A percentile compares a stretch with the other conserved stretches of the same genome.
These are phyloP conservation scores for Spathaspora hagerdaliae DNA, from an alignment of 805 yeast species.

Conservation along the genomic window DNA sequence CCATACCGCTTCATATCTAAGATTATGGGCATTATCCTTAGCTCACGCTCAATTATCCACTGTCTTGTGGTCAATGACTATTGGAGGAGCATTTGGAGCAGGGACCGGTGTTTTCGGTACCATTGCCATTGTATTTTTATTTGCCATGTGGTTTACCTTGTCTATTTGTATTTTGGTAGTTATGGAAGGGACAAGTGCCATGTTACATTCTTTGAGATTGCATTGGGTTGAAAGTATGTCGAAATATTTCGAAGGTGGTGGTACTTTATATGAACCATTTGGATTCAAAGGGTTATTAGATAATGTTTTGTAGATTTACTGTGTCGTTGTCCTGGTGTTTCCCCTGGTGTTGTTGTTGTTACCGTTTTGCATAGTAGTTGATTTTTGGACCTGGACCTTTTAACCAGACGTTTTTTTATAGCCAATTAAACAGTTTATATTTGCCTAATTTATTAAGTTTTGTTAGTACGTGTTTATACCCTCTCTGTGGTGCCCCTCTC, in stretches of 20 bases:
- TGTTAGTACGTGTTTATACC: too few species aligned
- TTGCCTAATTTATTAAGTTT: too few species aligned
- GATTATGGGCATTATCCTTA: constrained; percentile 94
- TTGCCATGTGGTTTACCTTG: constrained; percentile 91
- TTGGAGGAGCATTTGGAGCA: constrained; percentile 67
- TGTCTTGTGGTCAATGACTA: constrained; percentile 97
- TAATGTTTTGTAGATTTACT: constrained; percentile 10
- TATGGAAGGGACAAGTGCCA: constrained; percentile 99
- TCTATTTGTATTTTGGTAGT: constrained; percentile 88
- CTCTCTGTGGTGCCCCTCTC: too few species aligned
- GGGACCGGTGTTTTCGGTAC: constrained; percentile 62
- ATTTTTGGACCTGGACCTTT: too few species aligned
- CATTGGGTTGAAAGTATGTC: constrained; percentile 99
- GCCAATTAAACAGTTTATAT: too few species aligned
- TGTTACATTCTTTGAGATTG: constrained; percentile 96
- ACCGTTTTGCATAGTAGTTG: too few species aligned
- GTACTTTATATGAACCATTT: constrained; percentile 86
- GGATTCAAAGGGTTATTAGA: constrained; percentile 47
- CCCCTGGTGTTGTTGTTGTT: too few species aligned
- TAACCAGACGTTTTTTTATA: too few species aligned
- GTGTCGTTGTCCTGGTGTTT: too few species aligned
- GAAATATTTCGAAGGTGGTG: constrained; percentile 96
- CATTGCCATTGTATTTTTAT: constrained; percentile 68
- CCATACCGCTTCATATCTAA: constrained; percentile 95
- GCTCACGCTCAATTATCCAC: constrained; percentile 95